A percentile compares a stretch with the other conserved stretches of the same genome.
phyloP scores from a whole-genome alignment of 306 rosid genomes.

The Pterocarpus macrocarpus region DNA sequence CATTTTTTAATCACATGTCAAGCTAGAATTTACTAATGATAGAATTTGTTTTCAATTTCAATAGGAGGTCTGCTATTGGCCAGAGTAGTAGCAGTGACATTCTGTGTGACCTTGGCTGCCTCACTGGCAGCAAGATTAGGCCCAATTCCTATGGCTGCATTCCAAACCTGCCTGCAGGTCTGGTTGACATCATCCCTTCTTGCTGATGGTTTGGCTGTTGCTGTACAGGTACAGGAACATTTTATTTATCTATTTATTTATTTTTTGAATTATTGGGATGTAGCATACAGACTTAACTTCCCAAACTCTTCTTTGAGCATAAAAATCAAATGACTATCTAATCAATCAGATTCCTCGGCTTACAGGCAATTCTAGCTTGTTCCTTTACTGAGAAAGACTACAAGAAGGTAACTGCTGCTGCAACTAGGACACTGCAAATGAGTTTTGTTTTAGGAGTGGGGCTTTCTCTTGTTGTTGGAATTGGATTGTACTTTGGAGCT shows the following conservation, averaged over 20 bases:
- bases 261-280: background rate
- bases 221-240: conserved; percentile 72
- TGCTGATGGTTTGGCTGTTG: conserved; percentile 92
- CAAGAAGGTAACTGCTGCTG: conserved; percentile 66
- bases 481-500: conserved; percentile 84
- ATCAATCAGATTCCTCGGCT: background rate
- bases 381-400: conserved; percentile 88
- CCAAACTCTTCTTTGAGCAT: background rate
- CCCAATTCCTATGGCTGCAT: conserved; percentile 91
- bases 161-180: conserved; percentile 90
- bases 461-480: conserved; percentile 74
- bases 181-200: conserved; percentile 96
- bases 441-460: conserved; percentile 82
- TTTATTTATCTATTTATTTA: background rate
- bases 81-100: conserved; percentile 92
- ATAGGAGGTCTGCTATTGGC: conserved; percentile 76
- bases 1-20: background rate
- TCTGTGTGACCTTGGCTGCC: conserved; percentile 91
- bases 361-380: conserved; percentile 87
- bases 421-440: conserved; percentile 79
- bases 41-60: background rate
- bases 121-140: conserved; percentile 90
- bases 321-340: background rate
- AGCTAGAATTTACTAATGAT: conserved; percentile 19
- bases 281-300: background rate